Evolutionary conservation across 306 rosid species (phyloP), one percentile per base, ranked within the genome.

Genomic region (Aeschynomene evenia): DNA sequence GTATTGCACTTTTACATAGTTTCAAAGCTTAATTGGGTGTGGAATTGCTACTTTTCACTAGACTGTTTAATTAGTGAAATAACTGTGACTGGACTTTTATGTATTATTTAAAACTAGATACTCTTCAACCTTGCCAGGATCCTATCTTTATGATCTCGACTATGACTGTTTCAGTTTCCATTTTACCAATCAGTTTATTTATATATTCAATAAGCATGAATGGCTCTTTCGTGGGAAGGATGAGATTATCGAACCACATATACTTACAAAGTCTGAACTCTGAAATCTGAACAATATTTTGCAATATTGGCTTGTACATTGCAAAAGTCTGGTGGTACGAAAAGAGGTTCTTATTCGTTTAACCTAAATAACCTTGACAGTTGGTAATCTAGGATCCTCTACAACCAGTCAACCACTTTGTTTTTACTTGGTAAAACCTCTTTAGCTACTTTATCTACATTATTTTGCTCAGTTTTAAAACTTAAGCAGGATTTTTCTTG

Each of bases 1-100:
- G 99, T 95, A 58, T 63, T 58, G 60, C 37, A 51, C 63, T 21
- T 48, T 73, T 26, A 2, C 13, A 7, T 39, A 57, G 48, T 50
- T 74, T 42, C 39, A 48, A 21, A 63, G 24, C 9, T 28, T 53
- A 9, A 48, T 60, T 15, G 21, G 11, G 21, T 72, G 21, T 52
- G 36, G 29, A 55, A 33, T 39, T 61, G 26, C 56, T 23, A 22
- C 37, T 67, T 11, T 45, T 40, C 34, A 13, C 68, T 37, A 7
- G 48, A 14, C 62, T 56, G 18, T 46, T 19, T 24, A 49, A 26
- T 49, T 29, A 28, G 20, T 8, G 33, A 56, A 73, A n/a, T 54
- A 61, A 43, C 36, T 68, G 33, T 45, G 50, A 19, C 42, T 52
- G 39, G 42, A 59, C 22, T 15, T 65, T 71, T 26, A 57, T 66